Evolutionary conservation across 345 rosid genomes (phyloP).

Genomic region (Anacardium occidentale): DNA sequence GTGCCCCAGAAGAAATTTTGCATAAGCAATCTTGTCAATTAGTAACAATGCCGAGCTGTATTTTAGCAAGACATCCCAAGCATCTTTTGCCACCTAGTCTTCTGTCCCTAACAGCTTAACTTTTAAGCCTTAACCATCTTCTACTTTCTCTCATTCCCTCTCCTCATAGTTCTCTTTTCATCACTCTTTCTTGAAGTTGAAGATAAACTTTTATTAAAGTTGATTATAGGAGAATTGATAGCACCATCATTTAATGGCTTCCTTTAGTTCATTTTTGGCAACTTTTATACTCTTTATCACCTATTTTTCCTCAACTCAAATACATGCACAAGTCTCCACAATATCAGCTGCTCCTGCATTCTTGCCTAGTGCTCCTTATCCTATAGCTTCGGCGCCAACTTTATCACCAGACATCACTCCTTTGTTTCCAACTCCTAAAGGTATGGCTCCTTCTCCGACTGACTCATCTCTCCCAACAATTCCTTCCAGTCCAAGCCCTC

Average conservation of each 20-base stretch:
- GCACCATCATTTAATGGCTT: slow-evolving; percentile 43
- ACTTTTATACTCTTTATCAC: slow-evolving; percentile 24
- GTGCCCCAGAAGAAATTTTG: slow-evolving; percentile 25
- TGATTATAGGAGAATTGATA: slow-evolving; percentile 9
- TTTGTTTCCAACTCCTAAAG: slow-evolving; percentile 35
- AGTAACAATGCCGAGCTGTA: slow-evolving; percentile 26
- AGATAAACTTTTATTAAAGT: slow-evolving; percentile 5
- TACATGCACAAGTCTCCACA: slow-evolving; percentile 26
- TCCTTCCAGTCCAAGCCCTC: slow-evolving; percentile 61
- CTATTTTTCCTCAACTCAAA: slow-evolving; percentile 16
- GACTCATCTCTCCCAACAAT: slow-evolving; percentile 48
- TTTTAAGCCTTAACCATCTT: slow-evolving; percentile 21
- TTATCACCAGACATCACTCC: slow-evolving; percentile 56
- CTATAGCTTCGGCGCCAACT: slow-evolving; percentile 35
- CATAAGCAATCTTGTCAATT: slow-evolving; percentile 36
- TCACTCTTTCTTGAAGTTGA: too few species aligned
- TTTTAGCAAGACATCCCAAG: slow-evolving; percentile 15
- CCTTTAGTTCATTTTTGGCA: slow-evolving; percentile 32
- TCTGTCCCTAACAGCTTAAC: slow-evolving; percentile 25
- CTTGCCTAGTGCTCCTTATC: slow-evolving; percentile 38
- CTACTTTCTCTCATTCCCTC: too few species aligned
- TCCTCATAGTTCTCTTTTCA: too few species aligned
- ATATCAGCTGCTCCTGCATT: slow-evolving; percentile 58
- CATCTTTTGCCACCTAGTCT: slow-evolving; percentile 10
- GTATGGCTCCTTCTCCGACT: slow-evolving; percentile 34